Conservation (phyloP, 805 yeast genomes). For the Maudiozyma saulgeensis region DNA sequence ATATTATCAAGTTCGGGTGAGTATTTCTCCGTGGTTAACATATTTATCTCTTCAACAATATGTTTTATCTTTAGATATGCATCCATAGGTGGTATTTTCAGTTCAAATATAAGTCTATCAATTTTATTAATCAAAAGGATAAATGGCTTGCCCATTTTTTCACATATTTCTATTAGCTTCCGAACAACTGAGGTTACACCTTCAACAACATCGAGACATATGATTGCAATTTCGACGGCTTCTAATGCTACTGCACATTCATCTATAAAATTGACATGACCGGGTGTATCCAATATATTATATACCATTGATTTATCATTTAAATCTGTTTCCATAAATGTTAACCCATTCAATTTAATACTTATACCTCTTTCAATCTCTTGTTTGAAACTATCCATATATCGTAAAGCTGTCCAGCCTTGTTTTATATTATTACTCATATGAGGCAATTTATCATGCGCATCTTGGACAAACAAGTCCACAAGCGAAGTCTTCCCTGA, state of each 20-base stretch:
- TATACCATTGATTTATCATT: constrained; percentile 45
- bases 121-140: constrained; percentile 66
- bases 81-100: constrained; percentile 64
- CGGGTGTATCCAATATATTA: constrained; percentile 81
- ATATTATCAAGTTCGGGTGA: constrained; percentile 64
- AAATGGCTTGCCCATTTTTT: constrained; percentile 43
- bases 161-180: constrained; percentile 42
- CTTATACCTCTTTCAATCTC: constrained; percentile 68
- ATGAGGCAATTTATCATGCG: constrained; percentile 41
- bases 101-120: constrained; percentile 76
- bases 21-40: constrained; percentile 30
- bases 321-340: constrained; percentile 48
- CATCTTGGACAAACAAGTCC: constrained; percentile 56
- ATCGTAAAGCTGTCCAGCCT: constrained; percentile 43
- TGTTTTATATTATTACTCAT: constrained; percentile 23
- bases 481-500: constrained; percentile 80
- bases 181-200: constrained; percentile 60
- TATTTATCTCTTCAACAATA: constrained; percentile 56
- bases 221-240: constrained; percentile 53
- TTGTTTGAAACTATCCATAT: constrained; percentile 59
- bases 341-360: constrained; percentile 51
- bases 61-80: constrained; percentile 58
- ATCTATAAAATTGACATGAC: constrained; percentile 77
- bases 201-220: constrained; percentile 79
- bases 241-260: constrained; percentile 53